Evolutionary conservation across 1,139 yeast species (phyloP), one percentile per base, ranked within the genome.

Genomic region (Debaryomyces nepalensis): DNA sequence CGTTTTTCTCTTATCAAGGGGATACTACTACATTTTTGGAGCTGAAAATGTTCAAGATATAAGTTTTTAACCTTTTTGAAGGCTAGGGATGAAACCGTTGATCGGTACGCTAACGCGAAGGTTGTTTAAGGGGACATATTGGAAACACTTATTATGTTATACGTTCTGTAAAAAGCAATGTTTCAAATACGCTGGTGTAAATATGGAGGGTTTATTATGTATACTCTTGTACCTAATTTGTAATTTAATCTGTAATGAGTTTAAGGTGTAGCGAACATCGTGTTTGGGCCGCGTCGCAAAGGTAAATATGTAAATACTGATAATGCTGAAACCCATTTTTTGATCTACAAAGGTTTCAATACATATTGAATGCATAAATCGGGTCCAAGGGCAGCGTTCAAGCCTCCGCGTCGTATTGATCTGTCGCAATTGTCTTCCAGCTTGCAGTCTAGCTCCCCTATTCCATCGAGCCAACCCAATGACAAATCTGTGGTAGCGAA

Each of bases 1-100:
- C 22, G 56, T 61, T 53, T 59, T 64, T 41, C 48, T 64, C 35
- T 51, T 66, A 30, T 59, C 70, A 9, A 57, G 71, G 46, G 60
- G 63, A 20, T 68, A 66, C 53, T 67, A 66, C 56, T 68, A 68
- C 52, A 52, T 68, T 46, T 66, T 64, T 47, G 73, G 74, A 6
- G 49, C 47, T 8, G 62, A 58, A 12, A 38, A 22, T 11, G 32
- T 29, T 18, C 32, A 29, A 16, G 18, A 29, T 9, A 10, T 29
- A 12, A 16, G 6, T 9, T 11, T 10, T 18, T n/a, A 29, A 16
- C 18, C 29, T 26, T 8, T 16, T 16, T 29, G 20, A 29, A 16
- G n/a, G 10, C 8, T 16, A 6, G 32, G n/a, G 5, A 16, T 9
- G n/a, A 29, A 14, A 15, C 11, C 4, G 20, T 27, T 19, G 14